These are phyloP conservation scores for Podaxis carcinomalis DNA, from an alignment of 768 basidiomycete genomes.

Conservation along the genomic window DNA sequence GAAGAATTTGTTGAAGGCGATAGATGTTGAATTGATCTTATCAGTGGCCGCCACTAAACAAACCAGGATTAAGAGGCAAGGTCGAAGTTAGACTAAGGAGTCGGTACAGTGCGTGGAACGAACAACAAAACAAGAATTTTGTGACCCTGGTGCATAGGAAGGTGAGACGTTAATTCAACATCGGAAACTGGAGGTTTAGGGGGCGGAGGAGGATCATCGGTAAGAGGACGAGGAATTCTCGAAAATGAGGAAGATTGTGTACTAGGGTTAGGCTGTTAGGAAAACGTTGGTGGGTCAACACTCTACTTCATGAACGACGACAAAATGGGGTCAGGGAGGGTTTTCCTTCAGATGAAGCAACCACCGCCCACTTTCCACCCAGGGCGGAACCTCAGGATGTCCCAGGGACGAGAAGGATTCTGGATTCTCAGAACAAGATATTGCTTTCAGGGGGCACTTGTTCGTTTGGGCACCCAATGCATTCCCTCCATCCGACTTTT, in stretches of 20 bases:
- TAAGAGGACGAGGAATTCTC: not conserved
- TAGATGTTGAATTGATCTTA: not conserved
- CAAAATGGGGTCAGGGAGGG: not conserved
- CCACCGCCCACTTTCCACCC: conserved; percentile 3
- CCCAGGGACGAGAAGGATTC: not conserved
- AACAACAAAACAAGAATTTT: too few relatives aligned
- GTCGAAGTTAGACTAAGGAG: too few relatives aligned
- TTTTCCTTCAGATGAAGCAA: conserved; percentile 2
- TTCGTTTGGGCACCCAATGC: not conserved
- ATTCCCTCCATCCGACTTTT: not conserved
- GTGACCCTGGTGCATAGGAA: too few relatives aligned
- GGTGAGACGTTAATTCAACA: too few relatives aligned
- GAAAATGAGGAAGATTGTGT: not conserved
- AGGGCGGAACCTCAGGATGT: conserved; percentile 1
- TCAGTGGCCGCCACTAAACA: too few relatives aligned
- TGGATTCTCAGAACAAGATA: not conserved
- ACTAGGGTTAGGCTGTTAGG: not conserved
- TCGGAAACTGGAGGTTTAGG: too few relatives aligned
- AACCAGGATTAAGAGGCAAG: too few relatives aligned
- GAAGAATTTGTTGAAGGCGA: not conserved
- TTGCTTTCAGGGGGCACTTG: not conserved
- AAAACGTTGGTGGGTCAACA: not conserved
- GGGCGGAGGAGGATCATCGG: too few relatives aligned
- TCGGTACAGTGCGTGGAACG: too few relatives aligned
- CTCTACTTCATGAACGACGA: not conserved